Evolutionary conservation across 2,329 filamentous ascomycete species (phyloP).

Genomic region (Aureobasidium uvarum): DNA sequence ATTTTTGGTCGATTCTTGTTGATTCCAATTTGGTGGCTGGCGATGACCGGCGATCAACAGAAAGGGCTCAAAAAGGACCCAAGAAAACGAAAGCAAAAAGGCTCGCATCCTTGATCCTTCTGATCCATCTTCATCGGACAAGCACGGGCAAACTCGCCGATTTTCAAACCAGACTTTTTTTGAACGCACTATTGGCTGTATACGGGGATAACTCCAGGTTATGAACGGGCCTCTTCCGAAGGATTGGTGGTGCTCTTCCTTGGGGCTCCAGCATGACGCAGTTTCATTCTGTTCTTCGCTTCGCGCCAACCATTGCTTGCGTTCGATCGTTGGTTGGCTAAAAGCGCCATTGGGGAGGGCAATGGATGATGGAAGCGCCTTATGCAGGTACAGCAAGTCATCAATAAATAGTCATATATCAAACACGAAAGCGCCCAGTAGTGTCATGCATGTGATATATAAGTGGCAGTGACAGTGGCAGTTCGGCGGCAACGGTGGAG

Average conservation of each 20-base stretch:
- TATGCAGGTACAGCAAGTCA: conserved; percentile 20
- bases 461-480: background rate
- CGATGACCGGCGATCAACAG: background rate
- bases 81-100: background rate
- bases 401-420: conserved; percentile 1
- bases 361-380: conserved; percentile 4
- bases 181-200: conserved; percentile 1
- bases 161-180: background rate
- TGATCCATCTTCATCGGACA: background rate
- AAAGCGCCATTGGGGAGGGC: background rate
- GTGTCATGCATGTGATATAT: conserved; percentile 20
- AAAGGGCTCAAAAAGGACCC: background rate
- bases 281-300: background rate
- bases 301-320: conserved; percentile 6
- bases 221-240: background rate
- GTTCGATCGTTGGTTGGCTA: background rate
- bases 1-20: background rate
- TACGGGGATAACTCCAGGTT: conserved; percentile 15
- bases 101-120: conserved; percentile 12
- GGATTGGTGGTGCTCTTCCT: background rate
- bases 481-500: background rate
- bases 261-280: conserved; percentile 11
- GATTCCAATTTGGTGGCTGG: conserved; percentile 25
- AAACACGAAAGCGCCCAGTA: conserved; percentile 2
- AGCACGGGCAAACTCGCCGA: background rate